A percentile compares a stretch with the other conserved stretches of the same genome.
These are phyloP conservation scores for Phialophora expanda DNA, from an alignment of 2,329 filamentous ascomycete genomes.

Conservation along the genomic window DNA sequence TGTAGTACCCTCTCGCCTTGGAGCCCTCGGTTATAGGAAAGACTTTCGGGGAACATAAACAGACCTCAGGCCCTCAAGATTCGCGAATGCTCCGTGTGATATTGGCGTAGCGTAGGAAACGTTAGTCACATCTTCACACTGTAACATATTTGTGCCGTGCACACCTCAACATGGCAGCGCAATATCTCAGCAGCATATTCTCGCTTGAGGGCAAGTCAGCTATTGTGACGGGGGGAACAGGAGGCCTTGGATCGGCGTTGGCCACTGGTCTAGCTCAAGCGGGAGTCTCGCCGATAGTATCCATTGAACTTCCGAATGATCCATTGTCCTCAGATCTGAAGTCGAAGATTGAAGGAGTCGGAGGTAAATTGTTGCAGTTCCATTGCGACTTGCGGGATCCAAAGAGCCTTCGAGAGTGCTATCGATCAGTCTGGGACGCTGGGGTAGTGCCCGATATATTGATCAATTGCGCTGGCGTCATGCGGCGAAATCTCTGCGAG, in stretches of 20 bases:
- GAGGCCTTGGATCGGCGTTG: slow-evolving; percentile 48
- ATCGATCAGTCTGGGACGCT: slow-evolving; percentile 17
- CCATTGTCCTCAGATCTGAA: slow-evolving; percentile 13
- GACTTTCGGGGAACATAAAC: neutral
- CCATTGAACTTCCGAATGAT: slow-evolving; percentile 45
- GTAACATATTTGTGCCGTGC: neutral
- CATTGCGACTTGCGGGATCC: slow-evolving; percentile 18
- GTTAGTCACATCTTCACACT: neutral
- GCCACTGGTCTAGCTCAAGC: slow-evolving; percentile 48
- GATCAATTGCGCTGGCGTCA: slow-evolving; percentile 27
- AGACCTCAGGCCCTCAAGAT: neutral
- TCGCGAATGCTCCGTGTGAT: neutral
- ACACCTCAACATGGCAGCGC: slow-evolving; percentile 15
- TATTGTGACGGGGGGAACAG: slow-evolving; percentile 50
- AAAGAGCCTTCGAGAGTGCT: slow-evolving; percentile 18
- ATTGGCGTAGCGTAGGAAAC: neutral
- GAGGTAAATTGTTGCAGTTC: slow-evolving; percentile 16
- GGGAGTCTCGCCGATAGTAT: slow-evolving; percentile 47
- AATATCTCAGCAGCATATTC: slow-evolving; percentile 31
- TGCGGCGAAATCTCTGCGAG: slow-evolving; percentile 21
- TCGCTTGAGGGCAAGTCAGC: slow-evolving; percentile 48
- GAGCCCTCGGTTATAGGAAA: neutral
- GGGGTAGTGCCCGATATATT: slow-evolving; percentile 24
- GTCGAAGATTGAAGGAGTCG: slow-evolving; percentile 10
- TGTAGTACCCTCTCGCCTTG: neutral